A percentile compares a stretch with the other conserved stretches of the same genome.
These are phyloP conservation scores for Bacidia gigantensis DNA, from an alignment of 495 filamentous ascomycete species.

Conservation along the genomic window DNA sequence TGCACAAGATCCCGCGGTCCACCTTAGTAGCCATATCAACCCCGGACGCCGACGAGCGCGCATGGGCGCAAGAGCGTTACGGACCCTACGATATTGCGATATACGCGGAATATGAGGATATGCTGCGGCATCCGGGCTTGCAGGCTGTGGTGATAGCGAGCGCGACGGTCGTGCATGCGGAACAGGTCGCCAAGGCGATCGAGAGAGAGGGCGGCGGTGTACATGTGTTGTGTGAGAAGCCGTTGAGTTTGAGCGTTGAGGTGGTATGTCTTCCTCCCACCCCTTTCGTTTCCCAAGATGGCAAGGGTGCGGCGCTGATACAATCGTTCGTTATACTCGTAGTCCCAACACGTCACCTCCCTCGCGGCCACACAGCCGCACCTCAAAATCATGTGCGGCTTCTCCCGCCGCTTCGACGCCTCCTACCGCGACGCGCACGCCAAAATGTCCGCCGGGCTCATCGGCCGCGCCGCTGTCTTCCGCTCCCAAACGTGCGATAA, in stretches of 20 bases:
- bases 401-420: constrained; percentile 43
- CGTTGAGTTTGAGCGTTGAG: constrained; percentile 32
- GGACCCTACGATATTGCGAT: constrained; percentile 33
- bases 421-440: constrained; percentile 39
- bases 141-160: constrained; percentile 39
- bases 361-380: constrained; percentile 35
- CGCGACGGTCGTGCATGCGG: constrained; percentile 41
- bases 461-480: constrained; percentile 38
- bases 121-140: constrained; percentile 41
- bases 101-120: constrained; percentile 41
- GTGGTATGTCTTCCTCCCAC: constrained; percentile 23
- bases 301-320: neutral
- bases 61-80: constrained; percentile 37
- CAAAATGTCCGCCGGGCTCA: constrained; percentile 33
- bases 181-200: constrained; percentile 43
- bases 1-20: constrained; percentile 37
- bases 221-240: constrained; percentile 44
- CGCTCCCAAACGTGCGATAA: constrained; percentile 46
- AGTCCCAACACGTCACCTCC: constrained; percentile 40
- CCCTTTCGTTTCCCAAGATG: neutral
- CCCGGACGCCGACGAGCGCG: constrained; percentile 34
- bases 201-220: constrained; percentile 22
- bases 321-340: too few relatives aligned
- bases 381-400: constrained; percentile 46
- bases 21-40: constrained; percentile 39